Evolutionary conservation across 1,139 yeast species (phyloP).

Genomic region (Candida frijolesensis): DNA sequence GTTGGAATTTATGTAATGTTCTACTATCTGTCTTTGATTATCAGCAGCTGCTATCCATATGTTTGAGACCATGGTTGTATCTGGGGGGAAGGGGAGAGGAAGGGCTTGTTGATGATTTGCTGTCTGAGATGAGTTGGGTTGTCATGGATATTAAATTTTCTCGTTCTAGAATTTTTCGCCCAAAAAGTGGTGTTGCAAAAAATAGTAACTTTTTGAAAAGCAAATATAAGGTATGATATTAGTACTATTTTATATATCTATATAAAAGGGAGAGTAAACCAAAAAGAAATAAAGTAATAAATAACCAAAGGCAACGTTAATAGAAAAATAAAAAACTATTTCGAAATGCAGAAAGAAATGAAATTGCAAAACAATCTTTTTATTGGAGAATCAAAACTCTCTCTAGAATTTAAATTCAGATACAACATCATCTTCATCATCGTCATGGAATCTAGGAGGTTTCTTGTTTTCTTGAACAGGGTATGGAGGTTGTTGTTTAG

Average conservation of each 20-base stretch:
- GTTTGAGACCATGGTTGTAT: slow-evolving; percentile 50
- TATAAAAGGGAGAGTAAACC: not conserved
- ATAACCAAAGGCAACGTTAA: not conserved
- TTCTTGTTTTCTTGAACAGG: slow-evolving; percentile 12
- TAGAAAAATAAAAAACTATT: not conserved
- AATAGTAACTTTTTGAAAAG: not conserved
- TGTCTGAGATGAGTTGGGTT: slow-evolving; percentile 4
- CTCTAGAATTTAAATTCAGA: slow-evolving; percentile 22
- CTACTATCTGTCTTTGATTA: slow-evolving; percentile 63
- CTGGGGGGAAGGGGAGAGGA: not conserved
- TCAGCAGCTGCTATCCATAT: slow-evolving; percentile 97
- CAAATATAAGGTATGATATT: not conserved
- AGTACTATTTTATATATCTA: not conserved
- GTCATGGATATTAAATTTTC: not conserved
- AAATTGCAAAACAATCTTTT: not conserved
- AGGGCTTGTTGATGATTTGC: not conserved
- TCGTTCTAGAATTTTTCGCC: not conserved
- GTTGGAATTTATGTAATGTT: slow-evolving; percentile 53
- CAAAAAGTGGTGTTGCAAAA: not conserved
- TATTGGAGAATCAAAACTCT: not conserved
- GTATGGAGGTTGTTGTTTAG: slow-evolving; percentile 18
- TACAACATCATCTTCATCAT: slow-evolving; percentile 14
- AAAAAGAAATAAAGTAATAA: not conserved
- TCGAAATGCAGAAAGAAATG: not conserved
- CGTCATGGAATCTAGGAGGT: slow-evolving; percentile 13